phyloP scores from a whole-genome alignment of 805 yeast genomes.

The Saccharomycopsis oosterbeekiorum region DNA sequence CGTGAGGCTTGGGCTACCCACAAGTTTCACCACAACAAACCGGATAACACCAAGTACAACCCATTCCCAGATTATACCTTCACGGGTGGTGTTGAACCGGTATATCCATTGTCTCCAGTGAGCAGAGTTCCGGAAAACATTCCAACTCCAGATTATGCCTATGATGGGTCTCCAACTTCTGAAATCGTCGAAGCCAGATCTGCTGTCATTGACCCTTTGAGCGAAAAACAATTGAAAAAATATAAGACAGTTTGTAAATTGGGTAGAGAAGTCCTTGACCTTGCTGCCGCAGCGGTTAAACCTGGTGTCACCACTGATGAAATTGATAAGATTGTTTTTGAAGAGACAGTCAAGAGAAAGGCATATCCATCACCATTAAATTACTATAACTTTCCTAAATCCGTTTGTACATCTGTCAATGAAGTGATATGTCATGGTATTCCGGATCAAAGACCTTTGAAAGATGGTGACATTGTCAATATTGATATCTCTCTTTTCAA shows the following conservation, averaged over 20 bases:
- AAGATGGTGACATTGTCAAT: slow-evolving; percentile 93
- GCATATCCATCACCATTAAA: slow-evolving; percentile 94
- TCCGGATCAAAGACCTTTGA: slow-evolving; percentile 77
- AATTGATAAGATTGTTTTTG: slow-evolving; percentile 76
- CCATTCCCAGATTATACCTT: slow-evolving; percentile 78
- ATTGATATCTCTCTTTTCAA: slow-evolving; percentile 79
- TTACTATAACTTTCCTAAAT: slow-evolving; percentile 88
- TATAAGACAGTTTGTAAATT: slow-evolving; percentile 66
- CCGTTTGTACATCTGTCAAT: slow-evolving; percentile 87
- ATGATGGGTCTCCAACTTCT: slow-evolving; percentile 63
- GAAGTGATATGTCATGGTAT: slow-evolving; percentile 97
- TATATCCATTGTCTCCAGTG: slow-evolving; percentile 70
- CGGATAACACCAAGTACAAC: slow-evolving; percentile 56
- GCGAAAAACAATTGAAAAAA: slow-evolving; percentile 59
- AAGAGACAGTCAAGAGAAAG: slow-evolving; percentile 77
- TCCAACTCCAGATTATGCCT: slow-evolving; percentile 74
- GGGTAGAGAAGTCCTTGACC: slow-evolving; percentile 84
- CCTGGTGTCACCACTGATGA: slow-evolving; percentile 95
- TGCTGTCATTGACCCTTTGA: slow-evolving; percentile 52
- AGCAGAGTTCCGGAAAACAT: slow-evolving; percentile 65
- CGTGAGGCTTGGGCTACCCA: slow-evolving; percentile 62
- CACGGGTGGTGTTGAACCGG: slow-evolving; percentile 67
- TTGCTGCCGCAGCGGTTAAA: slow-evolving; percentile 69
- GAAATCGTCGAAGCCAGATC: slow-evolving; percentile 69
- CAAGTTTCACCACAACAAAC: slow-evolving; percentile 62